These are phyloP conservation scores for Leccinum subrobustum DNA, from an alignment of 1,284 basidiomycete species.

Conservation along the genomic window DNA sequence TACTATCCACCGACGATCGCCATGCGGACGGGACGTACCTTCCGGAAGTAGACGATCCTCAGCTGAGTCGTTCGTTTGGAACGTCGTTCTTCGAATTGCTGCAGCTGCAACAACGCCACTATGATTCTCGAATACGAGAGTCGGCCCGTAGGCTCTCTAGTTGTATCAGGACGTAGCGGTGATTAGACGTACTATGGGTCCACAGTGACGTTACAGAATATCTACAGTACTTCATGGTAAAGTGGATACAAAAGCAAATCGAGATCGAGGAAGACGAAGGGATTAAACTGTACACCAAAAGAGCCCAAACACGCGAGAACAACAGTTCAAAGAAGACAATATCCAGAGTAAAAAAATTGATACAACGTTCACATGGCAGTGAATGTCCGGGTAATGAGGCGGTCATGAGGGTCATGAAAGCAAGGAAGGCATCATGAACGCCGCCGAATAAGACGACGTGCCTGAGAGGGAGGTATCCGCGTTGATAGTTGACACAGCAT, in stretches of 20 bases:
- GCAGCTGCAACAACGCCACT: constrained; percentile 56
- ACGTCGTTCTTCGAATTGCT: constrained; percentile 72
- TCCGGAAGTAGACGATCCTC: constrained; percentile 83
- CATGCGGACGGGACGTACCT: constrained; percentile 80
- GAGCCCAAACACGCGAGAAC: constrained; percentile 14
- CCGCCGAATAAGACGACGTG: constrained; percentile 30
- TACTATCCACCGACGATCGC: constrained; percentile 86
- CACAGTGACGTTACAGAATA: constrained; percentile 31
- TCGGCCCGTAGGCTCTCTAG: constrained; percentile 51
- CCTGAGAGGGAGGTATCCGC: constrained; percentile 26
- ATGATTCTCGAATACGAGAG: constrained; percentile 58
- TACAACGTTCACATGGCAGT: constrained; percentile 28
- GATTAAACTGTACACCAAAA: constrained; percentile 13
- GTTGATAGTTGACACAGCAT: constrained; percentile 35
- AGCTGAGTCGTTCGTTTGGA: constrained; percentile 73
- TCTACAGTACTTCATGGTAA: constrained; percentile 33
- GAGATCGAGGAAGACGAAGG: constrained; percentile 24
- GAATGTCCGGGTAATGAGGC: constrained; percentile 21
- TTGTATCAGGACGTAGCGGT: constrained; percentile 35
- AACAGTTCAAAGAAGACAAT: constrained; percentile 32
- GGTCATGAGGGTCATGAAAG: constrained; percentile 34
- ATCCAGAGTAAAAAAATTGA: constrained; percentile 26
- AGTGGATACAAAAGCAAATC: constrained; percentile 25
- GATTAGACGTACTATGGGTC: constrained; percentile 31
- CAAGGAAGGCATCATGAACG: constrained; percentile 36